These are phyloP conservation scores for Penstemon barbatus DNA, from an alignment of 257 asterid species.

Conservation along the genomic window DNA sequence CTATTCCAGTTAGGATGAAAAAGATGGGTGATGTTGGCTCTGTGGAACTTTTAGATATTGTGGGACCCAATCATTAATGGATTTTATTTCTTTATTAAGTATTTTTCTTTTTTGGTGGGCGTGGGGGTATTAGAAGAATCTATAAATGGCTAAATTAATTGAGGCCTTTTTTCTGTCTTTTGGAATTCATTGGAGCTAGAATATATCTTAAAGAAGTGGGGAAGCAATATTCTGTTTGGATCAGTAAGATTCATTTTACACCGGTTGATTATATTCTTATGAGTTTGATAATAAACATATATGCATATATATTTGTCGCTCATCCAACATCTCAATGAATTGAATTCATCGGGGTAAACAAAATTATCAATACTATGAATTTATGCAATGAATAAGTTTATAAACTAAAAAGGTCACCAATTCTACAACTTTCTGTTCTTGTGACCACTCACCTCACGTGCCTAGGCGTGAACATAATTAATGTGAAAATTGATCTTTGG, in stretches of 20 bases:
- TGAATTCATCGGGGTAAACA: too few species aligned
- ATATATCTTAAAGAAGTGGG: slow-evolving; percentile 34
- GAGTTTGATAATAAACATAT: neutral
- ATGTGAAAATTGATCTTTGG: too few species aligned
- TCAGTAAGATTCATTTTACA: neutral
- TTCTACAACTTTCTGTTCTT: too few species aligned
- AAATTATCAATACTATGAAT: too few species aligned
- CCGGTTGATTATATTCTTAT: too few species aligned
- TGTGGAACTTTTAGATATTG: slow-evolving; percentile 52
- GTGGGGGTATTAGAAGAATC: slow-evolving; percentile 27
- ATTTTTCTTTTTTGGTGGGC: slow-evolving; percentile 5
- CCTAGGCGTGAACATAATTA: too few species aligned
- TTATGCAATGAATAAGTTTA: too few species aligned
- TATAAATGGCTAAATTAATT: neutral
- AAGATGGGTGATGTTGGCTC: slow-evolving; percentile 40
- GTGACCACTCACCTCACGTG: too few species aligned
- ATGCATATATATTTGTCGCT: neutral
- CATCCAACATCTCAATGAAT: too few species aligned
- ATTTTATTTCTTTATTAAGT: neutral
- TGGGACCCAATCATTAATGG: slow-evolving; percentile 41
- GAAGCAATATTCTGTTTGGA: slow-evolving; percentile 21
- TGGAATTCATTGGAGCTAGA: slow-evolving; percentile 16
- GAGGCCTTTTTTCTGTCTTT: neutral
- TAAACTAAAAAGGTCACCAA: too few species aligned
- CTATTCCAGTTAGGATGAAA: slow-evolving; percentile 28